Conservation (phyloP, 2,329 filamentous ascomycete genomes). For the Xylaria digitata region DNA sequence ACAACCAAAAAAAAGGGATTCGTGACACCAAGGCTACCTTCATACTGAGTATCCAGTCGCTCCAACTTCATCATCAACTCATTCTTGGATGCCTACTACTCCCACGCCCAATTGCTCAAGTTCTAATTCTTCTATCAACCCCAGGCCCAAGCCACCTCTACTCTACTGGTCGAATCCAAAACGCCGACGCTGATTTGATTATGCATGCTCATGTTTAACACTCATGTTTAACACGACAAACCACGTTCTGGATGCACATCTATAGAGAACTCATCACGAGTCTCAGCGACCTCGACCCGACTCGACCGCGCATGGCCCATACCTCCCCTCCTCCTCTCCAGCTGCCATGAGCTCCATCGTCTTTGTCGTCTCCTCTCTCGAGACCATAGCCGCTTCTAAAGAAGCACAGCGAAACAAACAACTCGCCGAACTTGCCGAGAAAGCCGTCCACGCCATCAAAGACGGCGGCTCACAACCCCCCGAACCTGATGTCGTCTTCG, state of each 20-base stretch:
- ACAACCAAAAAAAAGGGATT: conserved; percentile 28
- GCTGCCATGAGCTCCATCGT: conserved; percentile 91
- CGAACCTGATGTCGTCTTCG: conserved; percentile 91
- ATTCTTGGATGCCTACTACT: background rate
- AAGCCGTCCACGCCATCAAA: conserved; percentile 86
- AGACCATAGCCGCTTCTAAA: conserved; percentile 90
- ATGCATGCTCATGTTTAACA: conserved; percentile 7
- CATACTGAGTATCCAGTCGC: background rate
- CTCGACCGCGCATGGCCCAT: conserved; percentile 45
- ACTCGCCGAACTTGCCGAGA: conserved; percentile 82
- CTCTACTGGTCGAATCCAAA: background rate
- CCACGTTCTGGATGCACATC: conserved; percentile 15
- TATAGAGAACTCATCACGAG: conserved; percentile 10
- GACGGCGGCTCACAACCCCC: conserved; percentile 80
- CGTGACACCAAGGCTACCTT: conserved; percentile 9
- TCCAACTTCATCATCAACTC: background rate
- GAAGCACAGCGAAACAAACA: conserved; percentile 90
- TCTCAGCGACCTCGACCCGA: conserved; percentile 32
- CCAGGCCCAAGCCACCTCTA: background rate
- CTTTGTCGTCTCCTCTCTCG: conserved; percentile 93
- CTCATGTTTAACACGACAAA: background rate
- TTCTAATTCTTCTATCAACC: background rate
- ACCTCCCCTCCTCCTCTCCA: conserved; percentile 45
- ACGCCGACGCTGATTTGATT: background rate
- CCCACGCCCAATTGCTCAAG: conserved; percentile 8